phyloP scores from a whole-genome alignment of 1,139 yeast species.

The Entelexis sorbosivorans region DNA sequence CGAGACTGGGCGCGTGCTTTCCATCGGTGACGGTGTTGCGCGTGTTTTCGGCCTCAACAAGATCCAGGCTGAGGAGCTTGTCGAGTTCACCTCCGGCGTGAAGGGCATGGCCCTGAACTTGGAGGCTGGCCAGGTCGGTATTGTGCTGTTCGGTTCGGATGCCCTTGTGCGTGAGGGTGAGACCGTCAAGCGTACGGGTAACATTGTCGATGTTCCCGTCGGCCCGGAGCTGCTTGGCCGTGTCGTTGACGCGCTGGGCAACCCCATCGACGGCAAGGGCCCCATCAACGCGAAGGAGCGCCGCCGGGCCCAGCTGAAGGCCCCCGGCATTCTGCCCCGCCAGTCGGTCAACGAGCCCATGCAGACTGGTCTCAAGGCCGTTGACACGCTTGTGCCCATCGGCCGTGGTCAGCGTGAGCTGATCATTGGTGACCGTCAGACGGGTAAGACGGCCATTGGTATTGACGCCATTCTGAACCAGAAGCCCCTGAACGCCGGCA shows the following conservation, averaged over 20 bases:
- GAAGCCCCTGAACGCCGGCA: conserved; percentile 95
- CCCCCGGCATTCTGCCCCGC: conserved; percentile 99
- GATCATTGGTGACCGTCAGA: conserved; percentile 99
- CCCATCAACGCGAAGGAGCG: conserved; percentile 80
- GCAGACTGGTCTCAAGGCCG: conserved; percentile 99
- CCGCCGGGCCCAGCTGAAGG: conserved; percentile 97
- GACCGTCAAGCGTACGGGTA: conserved; percentile 98
- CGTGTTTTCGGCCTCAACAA: conserved; percentile 99
- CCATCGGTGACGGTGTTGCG: conserved; percentile 99
- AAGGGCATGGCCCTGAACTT: conserved; percentile 99
- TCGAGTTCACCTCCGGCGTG: conserved; percentile 98
- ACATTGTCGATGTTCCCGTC: conserved; percentile 98
- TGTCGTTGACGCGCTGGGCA: conserved; percentile 98
- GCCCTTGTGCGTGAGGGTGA: conserved; percentile 98
- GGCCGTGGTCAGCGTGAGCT: conserved; percentile 99
- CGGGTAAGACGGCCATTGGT: conserved; percentile 99
- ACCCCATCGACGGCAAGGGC: conserved; percentile 99
- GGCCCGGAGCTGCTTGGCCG: conserved; percentile 98
- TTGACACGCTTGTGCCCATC: conserved; percentile 97
- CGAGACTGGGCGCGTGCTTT: conserved; percentile 98
- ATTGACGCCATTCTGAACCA: conserved; percentile 96
- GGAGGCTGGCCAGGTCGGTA: conserved; percentile 99
- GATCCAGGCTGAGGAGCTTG: conserved; percentile 99
- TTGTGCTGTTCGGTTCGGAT: conserved; percentile 99
- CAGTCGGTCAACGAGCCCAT: conserved; percentile 97